Conservation (phyloP, 139 green algal genomes). For the Dunaliella sp. region DNA sequence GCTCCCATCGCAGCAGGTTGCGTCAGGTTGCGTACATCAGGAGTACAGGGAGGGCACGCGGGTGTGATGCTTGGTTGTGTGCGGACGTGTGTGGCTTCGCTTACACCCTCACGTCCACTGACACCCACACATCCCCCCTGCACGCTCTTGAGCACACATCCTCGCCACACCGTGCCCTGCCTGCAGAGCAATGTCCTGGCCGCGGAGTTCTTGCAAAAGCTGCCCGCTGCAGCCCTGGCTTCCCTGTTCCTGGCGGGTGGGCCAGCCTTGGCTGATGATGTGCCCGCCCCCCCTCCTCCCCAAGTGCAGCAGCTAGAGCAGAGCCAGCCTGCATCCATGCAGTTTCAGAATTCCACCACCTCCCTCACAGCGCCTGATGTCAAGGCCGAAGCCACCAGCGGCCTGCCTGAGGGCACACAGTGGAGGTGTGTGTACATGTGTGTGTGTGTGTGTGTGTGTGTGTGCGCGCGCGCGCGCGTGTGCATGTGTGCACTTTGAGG, state of each 20-base stretch:
- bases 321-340: constrained; percentile 17
- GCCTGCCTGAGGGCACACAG: constrained; percentile 92
- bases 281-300: constrained; percentile 52
- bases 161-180: neutral
- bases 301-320: neutral
- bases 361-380: constrained; percentile 44
- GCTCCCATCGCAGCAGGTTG: neutral
- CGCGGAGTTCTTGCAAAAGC: constrained; percentile 43
- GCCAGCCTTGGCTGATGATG: constrained; percentile 34
- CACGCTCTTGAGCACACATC: too few relatives aligned
- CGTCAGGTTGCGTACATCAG: neutral
- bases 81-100: neutral
- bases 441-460: neutral
- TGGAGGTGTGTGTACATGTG: constrained; percentile 81
- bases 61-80: neutral
- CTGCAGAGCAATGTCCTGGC: constrained; percentile 31
- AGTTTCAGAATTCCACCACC: constrained; percentile 21
- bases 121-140: neutral
- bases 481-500: neutral
- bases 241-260: constrained; percentile 28
- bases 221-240: constrained; percentile 57
- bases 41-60: neutral
- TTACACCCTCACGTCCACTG: neutral
- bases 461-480: neutral
- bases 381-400: constrained; percentile 31